Evolutionary conservation across 1,284 basidiomycete genomes (phyloP).

Genomic region (Ceratobasidium sp.): DNA sequence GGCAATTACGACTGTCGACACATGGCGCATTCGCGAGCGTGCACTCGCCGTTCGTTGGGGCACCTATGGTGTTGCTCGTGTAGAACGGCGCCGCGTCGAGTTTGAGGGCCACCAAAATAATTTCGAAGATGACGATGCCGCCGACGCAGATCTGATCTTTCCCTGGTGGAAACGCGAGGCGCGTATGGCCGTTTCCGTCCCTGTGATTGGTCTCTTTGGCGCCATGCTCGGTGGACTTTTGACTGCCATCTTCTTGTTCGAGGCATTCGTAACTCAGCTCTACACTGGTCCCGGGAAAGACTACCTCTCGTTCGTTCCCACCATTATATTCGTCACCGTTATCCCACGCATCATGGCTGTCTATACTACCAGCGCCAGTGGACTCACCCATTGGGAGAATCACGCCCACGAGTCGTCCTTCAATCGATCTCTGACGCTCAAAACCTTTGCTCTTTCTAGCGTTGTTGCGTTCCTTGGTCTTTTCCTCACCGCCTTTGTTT

Average conservation of each 20-base stretch:
- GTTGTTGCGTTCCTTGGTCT: constrained; percentile 92
- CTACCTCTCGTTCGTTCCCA: constrained; percentile 83
- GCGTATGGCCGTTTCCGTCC: constrained; percentile 79
- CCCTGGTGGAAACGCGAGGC: constrained; percentile 83
- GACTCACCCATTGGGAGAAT: constrained; percentile 91
- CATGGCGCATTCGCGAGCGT: constrained; percentile 87
- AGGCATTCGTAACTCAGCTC: constrained; percentile 86
- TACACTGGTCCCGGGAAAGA: constrained; percentile 89
- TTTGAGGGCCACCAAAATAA: constrained; percentile 58
- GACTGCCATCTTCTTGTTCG: constrained; percentile 85
- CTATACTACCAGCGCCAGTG: constrained; percentile 78
- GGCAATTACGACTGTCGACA: constrained; percentile 88
- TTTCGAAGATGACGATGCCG: constrained; percentile 56
- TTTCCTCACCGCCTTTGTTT: constrained; percentile 87
- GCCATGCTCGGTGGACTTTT: constrained; percentile 76
- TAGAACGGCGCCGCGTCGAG: constrained; percentile 80
- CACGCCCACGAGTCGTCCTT: constrained; percentile 84
- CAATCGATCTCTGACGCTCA: constrained; percentile 85
- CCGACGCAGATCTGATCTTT: constrained; percentile 54
- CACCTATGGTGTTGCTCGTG: constrained; percentile 79
- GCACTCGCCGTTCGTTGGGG: constrained; percentile 85
- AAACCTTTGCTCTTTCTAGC: constrained; percentile 90
- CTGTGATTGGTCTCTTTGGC: constrained; percentile 83
- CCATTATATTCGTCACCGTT: constrained; percentile 83
- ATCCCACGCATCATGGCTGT: constrained; percentile 87